Evolutionary conservation across 768 basidiomycete species (phyloP), one percentile per base, ranked within the genome.

Genomic region (Suillus decipiens): DNA sequence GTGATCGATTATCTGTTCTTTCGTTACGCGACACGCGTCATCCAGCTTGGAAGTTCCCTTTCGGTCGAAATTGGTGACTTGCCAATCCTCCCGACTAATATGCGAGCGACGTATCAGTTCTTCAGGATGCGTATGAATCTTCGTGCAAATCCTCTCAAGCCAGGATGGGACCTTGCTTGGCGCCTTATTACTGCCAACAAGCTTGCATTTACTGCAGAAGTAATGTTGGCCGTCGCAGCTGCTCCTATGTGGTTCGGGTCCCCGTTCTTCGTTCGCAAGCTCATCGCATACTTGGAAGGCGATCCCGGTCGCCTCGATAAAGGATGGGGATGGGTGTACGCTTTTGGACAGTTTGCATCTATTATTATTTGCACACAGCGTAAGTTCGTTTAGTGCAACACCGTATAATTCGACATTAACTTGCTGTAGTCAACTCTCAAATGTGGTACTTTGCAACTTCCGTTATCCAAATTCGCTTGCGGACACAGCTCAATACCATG

Each of bases 41-140:
- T 96, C 61, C 87, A 88, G 84, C 86, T 95, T 47, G 95, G 93
- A 2, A 81, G 80, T 2, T 81, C 89, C 2, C 81, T 84, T 61
- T 89, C 84, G 63, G 82, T 96, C 53, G 92, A 96, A 67, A 92
- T 94, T 24, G 93, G 88, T 64, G 94, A 97, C 72, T 79, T 97
- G 36, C 95, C 95, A 6, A 87, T 96, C 60, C 83, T 95, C 10
- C 85, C 90, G 1, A 85, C 81, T 0, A 73, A 84, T 68, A 88
- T 94, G 86, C 90, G 95, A 36, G 80, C 84, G 0, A 81, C 86
- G 5, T 73, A 75, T 68, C 84, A 90, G 61, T 93, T 87, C 67
- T 66, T 83, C n/a, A 70, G 68, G 28, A 93, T 94, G 89, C 86
- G 84, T 62, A 74, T 70, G 6, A 82, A 84, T 1, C 78, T 88